These are phyloP conservation scores for Ophiostoma australiae DNA, from an alignment of 2,329 filamentous ascomycete genomes.

Conservation along the genomic window DNA sequence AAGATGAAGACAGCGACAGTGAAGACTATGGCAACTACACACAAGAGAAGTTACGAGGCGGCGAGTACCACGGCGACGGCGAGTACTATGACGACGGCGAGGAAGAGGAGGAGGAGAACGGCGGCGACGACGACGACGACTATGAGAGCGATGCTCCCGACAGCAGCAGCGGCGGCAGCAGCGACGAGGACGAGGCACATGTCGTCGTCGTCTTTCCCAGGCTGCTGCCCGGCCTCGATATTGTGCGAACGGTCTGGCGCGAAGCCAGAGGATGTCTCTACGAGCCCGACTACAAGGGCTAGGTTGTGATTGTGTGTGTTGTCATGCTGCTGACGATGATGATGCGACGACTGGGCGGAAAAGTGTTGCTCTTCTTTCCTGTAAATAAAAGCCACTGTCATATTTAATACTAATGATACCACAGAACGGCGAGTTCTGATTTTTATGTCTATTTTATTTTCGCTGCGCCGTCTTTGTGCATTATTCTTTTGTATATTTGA, in stretches of 20 bases:
- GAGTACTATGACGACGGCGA: not conserved
- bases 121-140: constrained; percentile 5
- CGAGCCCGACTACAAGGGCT: constrained; percentile 39
- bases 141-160: not conserved
- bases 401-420: constrained; percentile 19
- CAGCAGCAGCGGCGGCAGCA: constrained; percentile 16
- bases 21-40: not conserved
- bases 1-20: not conserved
- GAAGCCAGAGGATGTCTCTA: constrained; percentile 78
- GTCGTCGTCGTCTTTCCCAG: constrained; percentile 92
- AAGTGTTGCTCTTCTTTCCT: not conserved
- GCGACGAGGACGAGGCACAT: constrained; percentile 68
- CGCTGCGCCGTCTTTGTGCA: not conserved
- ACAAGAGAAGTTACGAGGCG: not conserved
- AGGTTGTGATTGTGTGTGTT: not conserved
- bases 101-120: not conserved
- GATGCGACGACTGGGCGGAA: no score
- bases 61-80: not conserved
- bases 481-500: not conserved
- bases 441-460: not conserved
- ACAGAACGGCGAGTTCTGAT: constrained; percentile 8
- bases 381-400: not conserved
- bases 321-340: not conserved
- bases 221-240: constrained; percentile 65
- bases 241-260: constrained; percentile 87